phyloP scores from a whole-genome alignment of 192 early-diverging fungal genomes.

The Ambispora gerdemannii region DNA sequence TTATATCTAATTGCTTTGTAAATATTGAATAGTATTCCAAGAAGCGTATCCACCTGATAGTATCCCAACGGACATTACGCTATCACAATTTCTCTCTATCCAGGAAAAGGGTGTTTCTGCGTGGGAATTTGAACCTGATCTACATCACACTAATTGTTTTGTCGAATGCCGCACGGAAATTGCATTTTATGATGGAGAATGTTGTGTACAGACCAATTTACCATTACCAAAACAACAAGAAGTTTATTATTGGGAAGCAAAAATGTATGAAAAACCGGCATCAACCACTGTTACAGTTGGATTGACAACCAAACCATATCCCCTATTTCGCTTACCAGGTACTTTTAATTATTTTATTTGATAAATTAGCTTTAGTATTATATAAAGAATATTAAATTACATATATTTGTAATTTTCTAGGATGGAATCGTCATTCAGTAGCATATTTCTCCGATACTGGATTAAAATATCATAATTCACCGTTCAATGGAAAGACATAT shows the following conservation, averaged over 20 bases:
- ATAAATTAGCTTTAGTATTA: conserved; percentile 3
- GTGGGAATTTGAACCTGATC: conserved; percentile 75
- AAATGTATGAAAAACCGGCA: conserved; percentile 70
- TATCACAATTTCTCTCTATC: conserved; percentile 70
- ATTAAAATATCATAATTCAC: conserved; percentile 63
- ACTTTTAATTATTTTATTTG: conserved; percentile 10
- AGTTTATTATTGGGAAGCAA: conserved; percentile 82
- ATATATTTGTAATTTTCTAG: conserved; percentile 31
- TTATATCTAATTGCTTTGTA: neutral
- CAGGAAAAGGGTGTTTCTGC: conserved; percentile 80
- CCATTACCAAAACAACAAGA: conserved; percentile 76
- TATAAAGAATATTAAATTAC: conserved; percentile 1
- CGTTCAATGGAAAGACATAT: conserved; percentile 59
- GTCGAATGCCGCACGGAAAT: conserved; percentile 71
- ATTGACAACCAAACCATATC: conserved; percentile 73
- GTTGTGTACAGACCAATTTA: conserved; percentile 75
- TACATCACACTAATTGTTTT: conserved; percentile 55
- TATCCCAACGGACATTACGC: conserved; percentile 70
- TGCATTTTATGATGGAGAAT: conserved; percentile 68
- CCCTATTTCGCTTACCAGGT: conserved; percentile 65
- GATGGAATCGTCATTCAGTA: conserved; percentile 74
- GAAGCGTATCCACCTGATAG: conserved; percentile 68
- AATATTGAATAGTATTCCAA: conserved; percentile 56
- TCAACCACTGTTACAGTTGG: conserved; percentile 68
- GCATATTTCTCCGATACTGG: conserved; percentile 69